Conservation (phyloP, 768 basidiomycete species). For the Mycena rosella region DNA sequence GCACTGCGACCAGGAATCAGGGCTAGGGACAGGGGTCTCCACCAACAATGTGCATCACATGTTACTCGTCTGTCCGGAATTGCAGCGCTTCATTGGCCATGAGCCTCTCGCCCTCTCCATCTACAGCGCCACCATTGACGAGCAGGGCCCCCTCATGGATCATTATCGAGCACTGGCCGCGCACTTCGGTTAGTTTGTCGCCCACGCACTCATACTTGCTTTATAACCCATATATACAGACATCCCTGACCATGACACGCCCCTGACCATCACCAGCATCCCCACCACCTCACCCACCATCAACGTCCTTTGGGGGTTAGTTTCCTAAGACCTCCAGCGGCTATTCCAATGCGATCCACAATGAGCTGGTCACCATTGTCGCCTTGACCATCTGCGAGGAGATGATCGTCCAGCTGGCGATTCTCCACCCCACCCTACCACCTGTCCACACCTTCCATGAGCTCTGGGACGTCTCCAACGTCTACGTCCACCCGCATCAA, state of each 20-base stretch:
- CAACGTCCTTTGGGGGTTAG: background rate
- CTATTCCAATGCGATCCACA: background rate
- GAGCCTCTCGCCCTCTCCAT: background rate
- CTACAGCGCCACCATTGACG: background rate
- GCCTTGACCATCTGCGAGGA: background rate
- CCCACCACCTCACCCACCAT: background rate
- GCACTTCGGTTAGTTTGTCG: background rate
- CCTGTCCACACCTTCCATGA: background rate
- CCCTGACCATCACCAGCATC: background rate
- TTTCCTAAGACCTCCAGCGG: background rate
- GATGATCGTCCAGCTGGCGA: constrained; percentile 1
- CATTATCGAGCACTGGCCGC: background rate
- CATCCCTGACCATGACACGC: background rate
- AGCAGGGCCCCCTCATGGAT: background rate
- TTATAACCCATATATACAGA: background rate
- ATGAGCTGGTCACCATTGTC: background rate
- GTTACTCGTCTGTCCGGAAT: background rate
- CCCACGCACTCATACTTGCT: no score
- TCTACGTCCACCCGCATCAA: no score
- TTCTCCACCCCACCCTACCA: background rate
- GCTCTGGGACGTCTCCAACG: background rate
- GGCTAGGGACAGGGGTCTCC: background rate
- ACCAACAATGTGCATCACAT: background rate
- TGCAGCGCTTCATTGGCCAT: background rate
- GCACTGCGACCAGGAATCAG: background rate